Conservation (phyloP, 169 alveolate species). For the Cryptosporidium meleagridis region DNA sequence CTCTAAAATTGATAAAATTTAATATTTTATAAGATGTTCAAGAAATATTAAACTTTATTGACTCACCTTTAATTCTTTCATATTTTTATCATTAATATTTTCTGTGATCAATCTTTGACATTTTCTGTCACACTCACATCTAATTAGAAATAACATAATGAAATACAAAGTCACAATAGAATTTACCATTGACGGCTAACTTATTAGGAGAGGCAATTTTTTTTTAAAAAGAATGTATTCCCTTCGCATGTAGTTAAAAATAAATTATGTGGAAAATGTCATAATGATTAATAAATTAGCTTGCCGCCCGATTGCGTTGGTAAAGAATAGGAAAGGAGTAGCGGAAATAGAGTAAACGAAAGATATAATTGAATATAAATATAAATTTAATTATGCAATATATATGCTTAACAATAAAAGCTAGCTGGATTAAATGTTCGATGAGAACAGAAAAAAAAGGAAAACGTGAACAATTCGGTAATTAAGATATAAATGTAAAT, state of each 20-base stretch:
- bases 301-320: neutral
- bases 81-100: neutral
- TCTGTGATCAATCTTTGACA: neutral
- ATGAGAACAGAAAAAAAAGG: neutral
- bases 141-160: neutral
- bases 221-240: neutral
- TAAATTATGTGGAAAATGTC: neutral
- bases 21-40: neutral
- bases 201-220: neutral
- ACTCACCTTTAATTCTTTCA: constrained; percentile 20
- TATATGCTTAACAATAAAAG: neutral
- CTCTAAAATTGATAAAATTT: neutral
- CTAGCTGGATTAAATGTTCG: constrained; percentile 1
- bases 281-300: neutral
- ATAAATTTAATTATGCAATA: neutral
- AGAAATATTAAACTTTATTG: no score
- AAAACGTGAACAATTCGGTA: neutral
- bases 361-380: neutral
- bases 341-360: neutral
- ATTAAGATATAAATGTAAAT: constrained; percentile 1
- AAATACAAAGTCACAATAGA: neutral
- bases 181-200: neutral
- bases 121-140: neutral
- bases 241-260: neutral
- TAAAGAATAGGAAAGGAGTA: no score